Evolutionary conservation across 108 stramenopile genomes (phyloP).

Genomic region (Chaetoceros muelleri): DNA sequence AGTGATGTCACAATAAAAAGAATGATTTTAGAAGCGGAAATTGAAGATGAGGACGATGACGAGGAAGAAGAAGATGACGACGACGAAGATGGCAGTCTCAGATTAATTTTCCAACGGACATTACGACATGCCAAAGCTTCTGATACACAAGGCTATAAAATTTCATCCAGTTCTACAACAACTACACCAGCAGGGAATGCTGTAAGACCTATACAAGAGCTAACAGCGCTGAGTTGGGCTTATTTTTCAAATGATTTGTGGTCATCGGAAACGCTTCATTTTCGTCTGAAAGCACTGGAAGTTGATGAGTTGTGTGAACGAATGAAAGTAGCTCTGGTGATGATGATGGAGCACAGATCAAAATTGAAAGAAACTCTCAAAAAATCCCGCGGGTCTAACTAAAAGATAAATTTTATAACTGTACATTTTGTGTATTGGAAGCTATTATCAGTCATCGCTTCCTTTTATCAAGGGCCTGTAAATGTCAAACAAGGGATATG

Average conservation of each 20-base stretch:
- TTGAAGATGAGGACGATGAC: constrained; percentile 11
- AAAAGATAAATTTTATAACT: no score
- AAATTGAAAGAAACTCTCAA: constrained; percentile 38
- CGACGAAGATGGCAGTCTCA: constrained; percentile 17
- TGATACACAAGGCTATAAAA: constrained; percentile 27
- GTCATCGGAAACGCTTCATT: constrained; percentile 30
- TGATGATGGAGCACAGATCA: constrained; percentile 52
- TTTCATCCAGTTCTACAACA: neutral
- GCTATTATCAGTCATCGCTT: no score
- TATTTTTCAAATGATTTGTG: constrained; percentile 47
- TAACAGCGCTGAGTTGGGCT: constrained; percentile 75
- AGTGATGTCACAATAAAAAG: neutral
- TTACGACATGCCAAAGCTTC: constrained; percentile 26
- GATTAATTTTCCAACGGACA: constrained; percentile 18
- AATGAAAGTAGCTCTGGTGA: constrained; percentile 47
- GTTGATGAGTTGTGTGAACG: constrained; percentile 40
- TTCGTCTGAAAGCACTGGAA: constrained; percentile 64
- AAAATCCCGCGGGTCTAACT: constrained; percentile 18
- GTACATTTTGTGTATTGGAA: no score
- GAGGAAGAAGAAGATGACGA: constrained; percentile 21
- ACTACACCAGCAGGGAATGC: neutral
- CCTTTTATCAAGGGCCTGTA: no score
- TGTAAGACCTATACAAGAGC: constrained; percentile 42
- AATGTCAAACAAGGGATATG: no score
- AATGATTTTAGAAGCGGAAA: constrained; percentile 3